These are phyloP conservation scores for Ustilago esculenta DNA, from an alignment of 1,284 basidiomycete genomes.

Conservation along the genomic window DNA sequence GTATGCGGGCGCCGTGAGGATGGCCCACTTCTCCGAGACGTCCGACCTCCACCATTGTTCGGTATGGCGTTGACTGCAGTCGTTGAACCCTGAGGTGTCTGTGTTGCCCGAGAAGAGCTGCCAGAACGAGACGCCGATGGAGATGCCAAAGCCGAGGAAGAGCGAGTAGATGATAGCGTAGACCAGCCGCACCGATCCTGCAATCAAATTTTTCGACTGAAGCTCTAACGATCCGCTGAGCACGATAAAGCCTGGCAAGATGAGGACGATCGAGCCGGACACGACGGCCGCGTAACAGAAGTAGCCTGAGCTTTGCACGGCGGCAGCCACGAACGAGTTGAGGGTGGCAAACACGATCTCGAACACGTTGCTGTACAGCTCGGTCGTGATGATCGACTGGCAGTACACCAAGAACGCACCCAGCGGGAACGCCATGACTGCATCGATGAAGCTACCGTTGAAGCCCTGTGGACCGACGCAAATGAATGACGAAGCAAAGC, in stretches of 20 bases:
- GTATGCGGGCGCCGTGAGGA: slow-evolving; percentile 82
- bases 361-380: slow-evolving; percentile 85
- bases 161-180: slow-evolving; percentile 80
- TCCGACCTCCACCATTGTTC: slow-evolving; percentile 70
- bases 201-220: slow-evolving; percentile 66
- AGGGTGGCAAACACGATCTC: slow-evolving; percentile 86
- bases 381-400: slow-evolving; percentile 68
- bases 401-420: slow-evolving; percentile 75
- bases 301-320: slow-evolving; percentile 63
- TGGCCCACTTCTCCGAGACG: slow-evolving; percentile 65
- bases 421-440: slow-evolving; percentile 78
- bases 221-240: slow-evolving; percentile 79
- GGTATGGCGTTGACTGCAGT: slow-evolving; percentile 20
- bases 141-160: slow-evolving; percentile 59
- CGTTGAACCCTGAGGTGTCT: slow-evolving; percentile 15
- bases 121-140: slow-evolving; percentile 62
- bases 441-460: slow-evolving; percentile 82
- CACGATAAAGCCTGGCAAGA: slow-evolving; percentile 76
- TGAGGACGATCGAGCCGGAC: slow-evolving; percentile 84
- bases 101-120: slow-evolving; percentile 47
- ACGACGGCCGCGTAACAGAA: slow-evolving; percentile 89
- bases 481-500: slow-evolving; percentile 82
- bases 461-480: slow-evolving; percentile 68
- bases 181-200: slow-evolving; percentile 78
- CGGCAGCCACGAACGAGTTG: slow-evolving; percentile 77